Conservation (phyloP, 2,329 filamentous ascomycete genomes). For the Penicillium janthinellum region DNA sequence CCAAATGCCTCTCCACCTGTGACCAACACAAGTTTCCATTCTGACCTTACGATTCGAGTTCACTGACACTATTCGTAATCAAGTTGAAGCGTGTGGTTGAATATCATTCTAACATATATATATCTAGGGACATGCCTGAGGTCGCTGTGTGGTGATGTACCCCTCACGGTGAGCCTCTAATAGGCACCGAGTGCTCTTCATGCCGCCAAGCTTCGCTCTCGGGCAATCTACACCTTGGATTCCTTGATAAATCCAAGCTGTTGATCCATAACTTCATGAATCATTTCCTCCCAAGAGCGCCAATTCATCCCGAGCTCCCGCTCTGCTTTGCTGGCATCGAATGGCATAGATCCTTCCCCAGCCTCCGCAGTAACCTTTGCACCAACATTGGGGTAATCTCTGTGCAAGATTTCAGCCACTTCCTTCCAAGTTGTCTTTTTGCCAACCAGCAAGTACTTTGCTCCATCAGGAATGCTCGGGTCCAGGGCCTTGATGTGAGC, state of each 20-base stretch:
- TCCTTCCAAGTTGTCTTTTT: constrained; percentile 15
- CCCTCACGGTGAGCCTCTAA: too few species aligned
- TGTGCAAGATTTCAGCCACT: constrained; percentile 18
- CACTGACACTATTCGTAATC: too few species aligned
- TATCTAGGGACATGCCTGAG: too few species aligned
- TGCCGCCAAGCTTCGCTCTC: background rate
- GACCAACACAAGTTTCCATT: background rate
- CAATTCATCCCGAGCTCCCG: constrained; percentile 27
- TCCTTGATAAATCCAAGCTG: constrained; percentile 16
- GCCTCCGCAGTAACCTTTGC: constrained; percentile 11
- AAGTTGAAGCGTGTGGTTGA: too few species aligned
- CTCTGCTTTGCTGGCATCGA: constrained; percentile 24
- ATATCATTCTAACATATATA: too few species aligned
- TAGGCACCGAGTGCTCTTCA: too few species aligned
- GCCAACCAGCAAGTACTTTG: constrained; percentile 23
- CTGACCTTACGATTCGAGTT: too few species aligned
- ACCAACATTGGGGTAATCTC: constrained; percentile 18
- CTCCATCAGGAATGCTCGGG: constrained; percentile 19
- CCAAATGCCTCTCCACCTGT: too few species aligned
- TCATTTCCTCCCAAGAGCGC: constrained; percentile 23
- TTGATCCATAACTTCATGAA: constrained; percentile 26
- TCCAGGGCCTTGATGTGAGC: constrained; percentile 29
- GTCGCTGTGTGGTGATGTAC: too few species aligned
- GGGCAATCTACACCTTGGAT: background rate
- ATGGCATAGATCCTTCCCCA: background rate